Evolutionary conservation across 2,329 filamentous ascomycete species (phyloP).

Genomic region (Aureobasidium zeae): DNA sequence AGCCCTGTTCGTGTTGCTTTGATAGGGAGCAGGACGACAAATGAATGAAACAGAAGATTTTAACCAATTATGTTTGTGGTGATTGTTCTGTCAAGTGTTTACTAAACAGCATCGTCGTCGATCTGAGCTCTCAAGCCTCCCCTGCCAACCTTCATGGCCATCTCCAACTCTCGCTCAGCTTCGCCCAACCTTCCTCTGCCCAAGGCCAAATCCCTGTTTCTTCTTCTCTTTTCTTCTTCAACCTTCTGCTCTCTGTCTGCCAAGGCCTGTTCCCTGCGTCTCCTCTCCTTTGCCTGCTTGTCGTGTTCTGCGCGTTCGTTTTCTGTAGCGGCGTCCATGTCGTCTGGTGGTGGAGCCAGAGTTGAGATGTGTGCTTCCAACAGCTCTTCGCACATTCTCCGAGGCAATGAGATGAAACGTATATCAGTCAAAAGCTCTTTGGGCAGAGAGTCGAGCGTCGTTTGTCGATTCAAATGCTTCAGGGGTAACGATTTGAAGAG

Average conservation of each 20-base stretch:
- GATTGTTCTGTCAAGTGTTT: too few relatives aligned
- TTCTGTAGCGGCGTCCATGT: constrained; percentile 22
- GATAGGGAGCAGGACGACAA: too few relatives aligned
- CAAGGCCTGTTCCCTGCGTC: constrained; percentile 55
- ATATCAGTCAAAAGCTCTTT: constrained; percentile 55
- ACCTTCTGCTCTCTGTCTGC: constrained; percentile 47
- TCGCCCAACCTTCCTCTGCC: constrained; percentile 49
- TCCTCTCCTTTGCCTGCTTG: constrained; percentile 38
- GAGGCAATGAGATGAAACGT: constrained; percentile 58
- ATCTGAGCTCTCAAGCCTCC: constrained; percentile 56
- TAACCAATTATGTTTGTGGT: too few relatives aligned
- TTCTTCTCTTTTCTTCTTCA: constrained; percentile 21
- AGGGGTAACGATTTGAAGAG: constrained; percentile 55
- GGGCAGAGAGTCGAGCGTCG: constrained; percentile 50
- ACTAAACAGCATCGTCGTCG: too few relatives aligned
- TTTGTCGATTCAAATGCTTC: constrained; percentile 50
- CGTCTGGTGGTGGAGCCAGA: constrained; percentile 50
- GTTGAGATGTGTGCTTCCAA: constrained; percentile 58
- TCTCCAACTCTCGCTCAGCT: constrained; percentile 58
- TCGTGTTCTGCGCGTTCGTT: constrained; percentile 44
- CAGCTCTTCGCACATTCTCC: constrained; percentile 52
- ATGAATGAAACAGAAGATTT: too few relatives aligned
- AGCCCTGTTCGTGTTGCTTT: too few relatives aligned
- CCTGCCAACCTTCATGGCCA: constrained; percentile 60
- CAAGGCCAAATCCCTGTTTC: constrained; percentile 20